A percentile compares a stretch with the other conserved stretches of the same genome.
These are phyloP conservation scores for Physocladia obscura DNA, from an alignment of 192 early-diverging fungal species.

Conservation along the genomic window DNA sequence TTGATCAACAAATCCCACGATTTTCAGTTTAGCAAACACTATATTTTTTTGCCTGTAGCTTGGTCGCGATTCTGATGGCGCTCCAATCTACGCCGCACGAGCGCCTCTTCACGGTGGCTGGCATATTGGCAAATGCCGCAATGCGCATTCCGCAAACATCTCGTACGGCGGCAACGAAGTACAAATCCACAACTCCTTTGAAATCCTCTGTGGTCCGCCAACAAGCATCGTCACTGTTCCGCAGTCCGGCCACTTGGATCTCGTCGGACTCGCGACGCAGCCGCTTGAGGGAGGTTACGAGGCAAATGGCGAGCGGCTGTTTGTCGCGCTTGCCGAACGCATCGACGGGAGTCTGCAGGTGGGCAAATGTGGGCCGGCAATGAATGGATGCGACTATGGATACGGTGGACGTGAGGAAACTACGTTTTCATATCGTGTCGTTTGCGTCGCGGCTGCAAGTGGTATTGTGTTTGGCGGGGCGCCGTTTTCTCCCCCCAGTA, in stretches of 20 bases:
- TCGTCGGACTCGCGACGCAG: slow-evolving; percentile 36
- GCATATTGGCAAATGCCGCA: slow-evolving; percentile 37
- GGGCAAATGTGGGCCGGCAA: not conserved
- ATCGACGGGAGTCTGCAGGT: not conserved
- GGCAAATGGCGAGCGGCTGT: slow-evolving; percentile 54
- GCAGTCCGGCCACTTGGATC: slow-evolving; percentile 39
- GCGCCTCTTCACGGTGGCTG: slow-evolving; percentile 35
- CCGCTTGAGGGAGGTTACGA: slow-evolving; percentile 62
- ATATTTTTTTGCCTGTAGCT: no score
- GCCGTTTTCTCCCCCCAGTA: no score
- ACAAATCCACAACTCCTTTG: slow-evolving; percentile 41
- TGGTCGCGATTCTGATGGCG: slow-evolving; percentile 59
- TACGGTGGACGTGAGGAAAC: not conserved
- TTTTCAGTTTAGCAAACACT: no score
- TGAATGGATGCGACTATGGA: not conserved
- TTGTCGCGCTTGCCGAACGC: slow-evolving; percentile 24
- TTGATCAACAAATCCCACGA: no score
- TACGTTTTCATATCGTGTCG: not conserved
- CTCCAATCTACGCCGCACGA: slow-evolving; percentile 60
- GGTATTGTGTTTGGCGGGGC: no score
- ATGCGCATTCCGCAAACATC: slow-evolving; percentile 36
- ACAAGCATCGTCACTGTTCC: slow-evolving; percentile 53
- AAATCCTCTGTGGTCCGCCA: slow-evolving; percentile 61
- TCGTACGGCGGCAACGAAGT: slow-evolving; percentile 59
- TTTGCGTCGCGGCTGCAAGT: no score